A percentile compares a stretch with the other conserved stretches of the same genome.
Evolutionary conservation across 1,139 yeast species (phyloP).

Genomic region (Suzukiozyma palmioleophila): DNA sequence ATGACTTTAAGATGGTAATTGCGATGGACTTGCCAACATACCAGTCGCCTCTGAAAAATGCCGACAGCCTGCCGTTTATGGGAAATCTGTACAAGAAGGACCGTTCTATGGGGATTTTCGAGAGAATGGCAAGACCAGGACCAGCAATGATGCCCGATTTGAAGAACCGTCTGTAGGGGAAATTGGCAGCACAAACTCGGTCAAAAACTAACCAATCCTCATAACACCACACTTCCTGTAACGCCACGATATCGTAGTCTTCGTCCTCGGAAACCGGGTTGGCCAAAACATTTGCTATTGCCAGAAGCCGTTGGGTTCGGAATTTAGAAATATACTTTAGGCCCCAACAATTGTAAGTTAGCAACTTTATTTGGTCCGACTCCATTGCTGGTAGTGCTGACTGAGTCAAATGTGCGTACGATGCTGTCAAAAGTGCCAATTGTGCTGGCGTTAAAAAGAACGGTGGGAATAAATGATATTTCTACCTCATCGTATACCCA

Average conservation of each 20-base stretch:
- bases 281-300: slow-evolving; percentile 68
- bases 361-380: slow-evolving; percentile 32
- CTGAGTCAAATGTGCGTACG: background rate
- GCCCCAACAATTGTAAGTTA: slow-evolving; percentile 87
- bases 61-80: slow-evolving; percentile 90
- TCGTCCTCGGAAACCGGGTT: slow-evolving; percentile 29
- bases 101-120: slow-evolving; percentile 77
- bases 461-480: background rate
- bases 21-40: slow-evolving; percentile 91
- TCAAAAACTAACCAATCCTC: slow-evolving; percentile 73
- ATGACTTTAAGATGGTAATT: slow-evolving; percentile 61
- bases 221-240: slow-evolving; percentile 91
- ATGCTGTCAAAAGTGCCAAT: no score
- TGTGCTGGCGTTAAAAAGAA: no score
- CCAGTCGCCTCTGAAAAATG: slow-evolving; percentile 95
- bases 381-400: background rate
- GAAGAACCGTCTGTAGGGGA: slow-evolving; percentile 67
- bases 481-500: background rate
- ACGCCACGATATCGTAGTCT: slow-evolving; percentile 76
- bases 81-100: slow-evolving; percentile 83
- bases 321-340: slow-evolving; percentile 72
- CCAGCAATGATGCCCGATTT: slow-evolving; percentile 86
- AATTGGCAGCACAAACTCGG: slow-evolving; percentile 37
- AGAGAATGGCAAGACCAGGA: slow-evolving; percentile 84
- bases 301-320: slow-evolving; percentile 60